Evolutionary conservation across 2,329 filamentous ascomycete species (phyloP), one percentile per base, ranked within the genome.

Genomic region (Nemania bipapillata): DNA sequence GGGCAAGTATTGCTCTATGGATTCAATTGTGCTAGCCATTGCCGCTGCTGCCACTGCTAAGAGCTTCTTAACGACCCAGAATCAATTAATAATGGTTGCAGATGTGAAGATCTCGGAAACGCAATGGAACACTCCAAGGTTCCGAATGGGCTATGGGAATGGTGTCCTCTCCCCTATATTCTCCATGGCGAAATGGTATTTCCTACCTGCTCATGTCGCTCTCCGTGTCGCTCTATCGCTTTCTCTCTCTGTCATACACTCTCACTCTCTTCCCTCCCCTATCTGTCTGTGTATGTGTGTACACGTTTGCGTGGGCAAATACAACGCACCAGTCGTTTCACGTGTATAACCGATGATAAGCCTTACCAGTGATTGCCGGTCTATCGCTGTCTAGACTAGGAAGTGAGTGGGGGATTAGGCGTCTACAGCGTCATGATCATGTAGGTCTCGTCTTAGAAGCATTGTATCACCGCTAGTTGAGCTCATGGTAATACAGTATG

Each of bases 1-100:
- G 45, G 42, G 22, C 24, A 30, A 32, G 42, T 63, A 63, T 55
- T 63, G 50, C 40, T 63, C 52, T 15, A 55, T 22, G n/a, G 28
- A 49, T 26, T 59, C 56, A 7, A 30, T 20, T 9, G 22, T 17
- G 47, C 3, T 50, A 35, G 50, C 26, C 50, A 53, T 53, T 15
- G 12, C 17, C 7, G 26, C 17, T 17, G 26, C 17, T 3, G 8
- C 32, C 50, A 5, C 26, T 20, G 5, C 50, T 26, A 26, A 2
- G 22, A 28, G n/a, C n/a, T n/a, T 2, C 47, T 26, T 28, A 4
- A 15, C n/a, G 22, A 50, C 28, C 28, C 22, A 28, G 22, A 15
- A 28, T 28, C 47, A 28, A 15, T 28, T 24, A 26, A 28, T 24
- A 26, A 28, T 22, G 9, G 47, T 15, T 26, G 22, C 24, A 50